Evolutionary conservation across 495 filamentous ascomycete genomes (phyloP).

Genomic region (Symbiotaphrina buchneri): DNA sequence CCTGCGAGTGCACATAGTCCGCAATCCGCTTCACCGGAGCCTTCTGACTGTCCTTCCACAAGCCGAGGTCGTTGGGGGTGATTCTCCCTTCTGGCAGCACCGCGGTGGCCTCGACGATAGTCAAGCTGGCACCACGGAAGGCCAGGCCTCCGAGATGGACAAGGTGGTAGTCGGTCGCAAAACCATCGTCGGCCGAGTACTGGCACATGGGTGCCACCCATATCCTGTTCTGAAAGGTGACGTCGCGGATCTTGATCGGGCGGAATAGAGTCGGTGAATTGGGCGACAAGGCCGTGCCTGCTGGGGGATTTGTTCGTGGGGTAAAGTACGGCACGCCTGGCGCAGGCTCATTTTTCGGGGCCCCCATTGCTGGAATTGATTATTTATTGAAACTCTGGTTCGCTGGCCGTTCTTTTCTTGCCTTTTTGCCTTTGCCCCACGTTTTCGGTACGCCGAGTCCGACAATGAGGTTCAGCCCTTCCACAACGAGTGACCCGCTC

Average conservation of each 20-base stretch:
- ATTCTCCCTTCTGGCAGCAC: conserved; percentile 56
- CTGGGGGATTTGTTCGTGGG: conserved; percentile 35
- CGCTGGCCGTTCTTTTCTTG: no score
- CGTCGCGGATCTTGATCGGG: conserved; percentile 38
- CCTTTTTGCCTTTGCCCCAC: no score
- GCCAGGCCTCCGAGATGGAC: conserved; percentile 29
- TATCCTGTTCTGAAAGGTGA: conserved; percentile 55
- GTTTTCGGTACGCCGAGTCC: no score
- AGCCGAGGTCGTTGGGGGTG: conserved; percentile 43
- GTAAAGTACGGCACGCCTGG: conserved; percentile 55
- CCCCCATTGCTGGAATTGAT: no score
- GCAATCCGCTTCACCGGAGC: conserved; percentile 32
- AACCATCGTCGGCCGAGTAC: conserved; percentile 41
- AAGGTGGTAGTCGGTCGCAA: conserved; percentile 39
- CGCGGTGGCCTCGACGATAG: conserved; percentile 52
- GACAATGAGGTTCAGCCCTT: no score
- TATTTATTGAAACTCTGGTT: no score
- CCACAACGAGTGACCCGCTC: no score
- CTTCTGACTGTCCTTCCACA: conserved; percentile 59
- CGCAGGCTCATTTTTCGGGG: no score
- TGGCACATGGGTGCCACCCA: conserved; percentile 44
- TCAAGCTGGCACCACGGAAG: conserved; percentile 40
- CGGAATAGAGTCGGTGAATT: conserved; percentile 47
- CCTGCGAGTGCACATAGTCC: conserved; percentile 48
- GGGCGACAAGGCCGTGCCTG: conserved; percentile 38